Evolutionary conservation across 1,139 yeast species (phyloP), one percentile per base, ranked within the genome.

Genomic region (Scheffersomyces quercinus): DNA sequence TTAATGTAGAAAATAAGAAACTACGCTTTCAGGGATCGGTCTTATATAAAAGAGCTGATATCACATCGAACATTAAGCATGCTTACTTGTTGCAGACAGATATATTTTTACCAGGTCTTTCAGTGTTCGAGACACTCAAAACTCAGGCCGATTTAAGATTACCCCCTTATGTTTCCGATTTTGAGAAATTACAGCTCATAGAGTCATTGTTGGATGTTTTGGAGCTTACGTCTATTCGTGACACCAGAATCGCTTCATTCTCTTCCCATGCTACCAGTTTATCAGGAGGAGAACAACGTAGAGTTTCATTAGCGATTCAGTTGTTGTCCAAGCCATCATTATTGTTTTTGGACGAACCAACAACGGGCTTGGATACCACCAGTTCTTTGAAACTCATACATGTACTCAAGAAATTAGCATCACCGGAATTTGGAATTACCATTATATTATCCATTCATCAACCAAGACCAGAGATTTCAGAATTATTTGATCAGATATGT

Each of bases 251-350:
- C 1, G 77, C 81, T 13, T 73, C 77, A 38, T 72, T 79, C 15
- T 65, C 68, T 39, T 49, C 62, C 1, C 73, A 70, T 43, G 61
- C 66, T 36, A 83, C 86, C 14, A 62, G 58, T 40, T 63, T 88
- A 24, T 85, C 95, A 2, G 97, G 97, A 5, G 96, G 97, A 29
- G 96, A 89, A 56, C 86, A 85, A 58, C 65, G 96, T 54, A 65
- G 96, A 47, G 73, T 88, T 2, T 83, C 90, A 43, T 79, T 88
- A 42, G 96, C 90, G 0, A 82, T 87, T 14, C 96, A 88, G 59
- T 66, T 89, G 53, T 68, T 89, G 29, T 78, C 88, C 2, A 84
- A 82, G 50, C 96, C 96, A 0, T 82, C 91, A 0, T 67, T 88
- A 2, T 64, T 89, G 49, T 88, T 88, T 54, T 66, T 89, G 37